These are phyloP conservation scores for Hyaloscypha hepaticicola DNA, from an alignment of 495 filamentous ascomycete genomes.

Conservation along the genomic window DNA sequence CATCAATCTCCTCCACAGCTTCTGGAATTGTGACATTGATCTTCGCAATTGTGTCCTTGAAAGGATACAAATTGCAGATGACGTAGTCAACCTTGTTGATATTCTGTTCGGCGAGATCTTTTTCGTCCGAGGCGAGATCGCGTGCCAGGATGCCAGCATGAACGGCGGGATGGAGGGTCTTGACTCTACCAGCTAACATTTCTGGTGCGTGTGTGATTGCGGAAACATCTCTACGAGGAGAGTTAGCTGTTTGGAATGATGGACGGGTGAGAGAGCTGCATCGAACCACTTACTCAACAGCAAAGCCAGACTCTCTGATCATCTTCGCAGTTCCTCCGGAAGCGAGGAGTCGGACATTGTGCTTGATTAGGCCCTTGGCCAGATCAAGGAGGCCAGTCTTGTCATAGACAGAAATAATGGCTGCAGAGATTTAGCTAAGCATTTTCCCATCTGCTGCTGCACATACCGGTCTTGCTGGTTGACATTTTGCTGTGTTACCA, in stretches of 20 bases:
- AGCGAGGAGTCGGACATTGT: constrained; percentile 88
- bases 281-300: constrained; percentile 63
- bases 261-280: background rate
- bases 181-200: constrained; percentile 94
- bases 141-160: constrained; percentile 92
- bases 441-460: no score
- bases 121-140: constrained; percentile 88
- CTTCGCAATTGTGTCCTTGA: constrained; percentile 96
- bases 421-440: constrained; percentile 40
- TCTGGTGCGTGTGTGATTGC: constrained; percentile 98
- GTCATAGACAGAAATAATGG: constrained; percentile 96
- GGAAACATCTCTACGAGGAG: constrained; percentile 75
- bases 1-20: constrained; percentile 98
- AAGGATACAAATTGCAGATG: constrained; percentile 97
- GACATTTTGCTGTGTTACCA: constrained; percentile 13
- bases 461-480: constrained; percentile 24
- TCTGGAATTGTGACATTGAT: constrained; percentile 94
- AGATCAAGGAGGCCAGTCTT: constrained; percentile 96
- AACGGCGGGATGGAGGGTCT: constrained; percentile 94
- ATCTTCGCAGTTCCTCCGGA: constrained; percentile 92
- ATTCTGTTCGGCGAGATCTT: constrained; percentile 94
- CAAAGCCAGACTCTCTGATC: constrained; percentile 93
- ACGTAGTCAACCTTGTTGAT: constrained; percentile 98
- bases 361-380: constrained; percentile 87
- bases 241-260: background rate